phyloP scores from a whole-genome alignment of 2,329 filamentous ascomycete genomes.

The Penicillium psychrosexuale region DNA sequence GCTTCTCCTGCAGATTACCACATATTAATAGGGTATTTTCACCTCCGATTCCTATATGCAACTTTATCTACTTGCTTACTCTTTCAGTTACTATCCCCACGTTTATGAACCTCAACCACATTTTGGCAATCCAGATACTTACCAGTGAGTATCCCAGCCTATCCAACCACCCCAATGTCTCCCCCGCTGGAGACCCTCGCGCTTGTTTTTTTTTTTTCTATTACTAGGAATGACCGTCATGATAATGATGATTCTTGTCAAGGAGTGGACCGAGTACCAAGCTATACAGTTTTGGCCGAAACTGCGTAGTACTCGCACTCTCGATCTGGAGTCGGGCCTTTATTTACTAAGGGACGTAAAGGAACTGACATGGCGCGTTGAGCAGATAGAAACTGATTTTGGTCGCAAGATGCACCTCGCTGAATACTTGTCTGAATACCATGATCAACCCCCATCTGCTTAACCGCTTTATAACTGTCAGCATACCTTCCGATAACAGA shows the following conservation, averaged over 20 bases:
- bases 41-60: not conserved
- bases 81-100: not conserved
- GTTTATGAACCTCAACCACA: not conserved
- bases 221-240: not conserved
- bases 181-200: not conserved
- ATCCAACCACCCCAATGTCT: not conserved
- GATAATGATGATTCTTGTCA: constrained; percentile 5
- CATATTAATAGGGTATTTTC: not conserved
- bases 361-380: not conserved
- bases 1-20: not conserved
- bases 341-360: not conserved
- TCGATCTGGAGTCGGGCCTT: constrained; percentile 4
- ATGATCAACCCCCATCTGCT: not conserved
- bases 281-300: constrained; percentile 7
- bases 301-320: not conserved
- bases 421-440: not conserved
- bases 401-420: not conserved
- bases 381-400: not conserved
- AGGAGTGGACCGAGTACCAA: constrained; percentile 7
- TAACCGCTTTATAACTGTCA: not conserved
- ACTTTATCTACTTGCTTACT: not conserved
- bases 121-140: not conserved
- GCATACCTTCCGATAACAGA: not conserved
- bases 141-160: not conserved
- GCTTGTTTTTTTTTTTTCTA: not conserved